Evolutionary conservation across 306 rosid genomes (phyloP).

Genomic region (Quercus variabilis): DNA sequence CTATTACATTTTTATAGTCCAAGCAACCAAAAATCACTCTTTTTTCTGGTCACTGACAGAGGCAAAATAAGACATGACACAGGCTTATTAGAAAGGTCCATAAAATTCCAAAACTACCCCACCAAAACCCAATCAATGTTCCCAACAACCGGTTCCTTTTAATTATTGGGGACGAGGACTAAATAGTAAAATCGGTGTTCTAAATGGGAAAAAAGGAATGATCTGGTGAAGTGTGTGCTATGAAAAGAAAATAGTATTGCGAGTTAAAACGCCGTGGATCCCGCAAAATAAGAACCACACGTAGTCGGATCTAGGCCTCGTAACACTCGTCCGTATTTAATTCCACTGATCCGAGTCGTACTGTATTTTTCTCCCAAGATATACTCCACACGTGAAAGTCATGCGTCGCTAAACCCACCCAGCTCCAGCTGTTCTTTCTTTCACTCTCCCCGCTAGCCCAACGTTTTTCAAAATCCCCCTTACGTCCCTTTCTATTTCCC

Average conservation of each 20-base stretch:
- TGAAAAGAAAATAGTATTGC: background rate
- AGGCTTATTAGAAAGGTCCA: background rate
- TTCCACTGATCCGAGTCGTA: background rate
- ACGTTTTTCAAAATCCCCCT: background rate
- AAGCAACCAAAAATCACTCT: no score
- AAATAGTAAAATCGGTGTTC: background rate
- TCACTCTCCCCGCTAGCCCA: background rate
- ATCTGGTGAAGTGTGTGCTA: background rate
- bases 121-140: background rate
- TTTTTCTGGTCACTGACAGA: background rate
- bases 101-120: constrained; percentile 1
- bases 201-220: background rate
- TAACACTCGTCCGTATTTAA: constrained; percentile 2
- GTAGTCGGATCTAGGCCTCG: constrained; percentile 25
- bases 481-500: background rate
- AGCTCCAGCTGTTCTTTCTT: constrained; percentile 25
- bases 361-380: constrained; percentile 4
- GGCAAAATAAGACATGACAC: background rate
- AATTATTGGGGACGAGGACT: background rate
- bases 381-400: constrained; percentile 45
- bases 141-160: background rate
- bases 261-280: constrained; percentile 26
- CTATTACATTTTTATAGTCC: background rate
- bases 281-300: constrained; percentile 10
- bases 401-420: constrained; percentile 25